Evolutionary conservation across 2,329 filamentous ascomycete genomes (phyloP), one percentile per base, ranked within the genome.

Genomic region (Alternaria tenuissima): DNA sequence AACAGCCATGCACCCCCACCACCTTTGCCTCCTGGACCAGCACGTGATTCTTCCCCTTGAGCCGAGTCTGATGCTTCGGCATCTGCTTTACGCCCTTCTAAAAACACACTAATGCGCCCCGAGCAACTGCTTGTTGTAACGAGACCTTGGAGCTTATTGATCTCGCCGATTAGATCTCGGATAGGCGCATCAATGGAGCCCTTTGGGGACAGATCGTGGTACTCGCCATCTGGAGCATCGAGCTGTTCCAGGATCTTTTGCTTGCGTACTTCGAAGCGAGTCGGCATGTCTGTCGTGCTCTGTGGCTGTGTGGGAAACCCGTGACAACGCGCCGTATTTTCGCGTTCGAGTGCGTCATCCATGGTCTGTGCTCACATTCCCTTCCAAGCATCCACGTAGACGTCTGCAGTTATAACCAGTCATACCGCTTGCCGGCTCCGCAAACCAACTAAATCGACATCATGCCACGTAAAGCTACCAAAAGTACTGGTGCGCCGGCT

Each of bases 61-160:
- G 44, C 30, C 32, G 24, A 11, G 16, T 64, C 61, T 41, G 44
- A 28, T 36, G 9, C 38, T 14, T 55, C 48, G 4, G 18, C 47
- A 4, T 67, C 61, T 68, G 78, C 81, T 70, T 87, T 90, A 44
- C 81, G 82, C 1, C 94, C 94, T 80, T 97, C 94, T 1, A 96
- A 82, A 73, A 96, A 98, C 4, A 97, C 91, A 65, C 91, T 94
- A 47, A 96, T 87, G 53, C 94, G 85, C 0, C 94, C 94, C 2
- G 93, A 91, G 76, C 94, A 98, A 78, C 93, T 97, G 79, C 93
- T 97, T 3, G 94, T 97, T 2, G 94, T 97, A 34, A 96, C 93
- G 41, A 94, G 86, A 1, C 92, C 93, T 1, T 89, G 85, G 6
- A 90, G 74, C 1, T 71, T 76, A 78, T 98, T 98, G 76, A 98